These are phyloP conservation scores for Tinospora cordifolia DNA, from an alignment of 164 flowering plant species.

Conservation along the genomic window DNA sequence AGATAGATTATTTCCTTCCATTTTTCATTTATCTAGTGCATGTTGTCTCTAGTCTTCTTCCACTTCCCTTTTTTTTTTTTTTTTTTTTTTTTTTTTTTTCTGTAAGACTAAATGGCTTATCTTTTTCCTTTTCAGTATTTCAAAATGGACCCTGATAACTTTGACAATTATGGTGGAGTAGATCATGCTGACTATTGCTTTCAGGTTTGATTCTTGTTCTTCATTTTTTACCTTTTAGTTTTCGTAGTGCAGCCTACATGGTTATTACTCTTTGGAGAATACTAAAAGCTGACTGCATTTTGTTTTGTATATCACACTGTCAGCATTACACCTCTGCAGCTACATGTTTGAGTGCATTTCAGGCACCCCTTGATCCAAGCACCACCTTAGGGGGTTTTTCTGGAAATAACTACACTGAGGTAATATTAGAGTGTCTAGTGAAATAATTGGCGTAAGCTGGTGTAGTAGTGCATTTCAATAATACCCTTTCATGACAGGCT, in stretches of 20 bases:
- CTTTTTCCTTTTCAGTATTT: slow-evolving; percentile 47
- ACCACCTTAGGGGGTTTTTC: slow-evolving; percentile 82
- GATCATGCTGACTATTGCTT: slow-evolving; percentile 82
- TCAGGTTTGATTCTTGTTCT: slow-evolving; percentile 44
- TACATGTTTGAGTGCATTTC: slow-evolving; percentile 80
- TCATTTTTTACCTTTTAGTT: background rate
- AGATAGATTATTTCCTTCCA: background rate
- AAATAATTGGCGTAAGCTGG: slow-evolving; percentile 2
- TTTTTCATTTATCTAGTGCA: background rate
- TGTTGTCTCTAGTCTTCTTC: background rate
- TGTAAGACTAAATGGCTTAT: slow-evolving; percentile 2
- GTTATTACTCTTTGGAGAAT: background rate
- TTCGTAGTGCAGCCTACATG: background rate
- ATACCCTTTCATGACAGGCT: slow-evolving; percentile 50
- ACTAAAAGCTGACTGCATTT: slow-evolving; percentile 5
- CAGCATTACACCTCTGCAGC: slow-evolving; percentile 85
- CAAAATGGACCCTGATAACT: slow-evolving; percentile 73
- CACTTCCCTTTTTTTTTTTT: too few species aligned
- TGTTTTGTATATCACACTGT: slow-evolving; percentile 13
- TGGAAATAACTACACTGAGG: slow-evolving; percentile 79
- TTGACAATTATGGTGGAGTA: slow-evolving; percentile 61
- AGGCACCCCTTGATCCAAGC: slow-evolving; percentile 93
- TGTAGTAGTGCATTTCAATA: slow-evolving; percentile 3
- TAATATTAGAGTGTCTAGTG: slow-evolving; percentile 19
- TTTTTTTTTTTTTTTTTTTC: background rate